Conservation (phyloP, 441 rosid species). For the Hura crepitans region DNA sequence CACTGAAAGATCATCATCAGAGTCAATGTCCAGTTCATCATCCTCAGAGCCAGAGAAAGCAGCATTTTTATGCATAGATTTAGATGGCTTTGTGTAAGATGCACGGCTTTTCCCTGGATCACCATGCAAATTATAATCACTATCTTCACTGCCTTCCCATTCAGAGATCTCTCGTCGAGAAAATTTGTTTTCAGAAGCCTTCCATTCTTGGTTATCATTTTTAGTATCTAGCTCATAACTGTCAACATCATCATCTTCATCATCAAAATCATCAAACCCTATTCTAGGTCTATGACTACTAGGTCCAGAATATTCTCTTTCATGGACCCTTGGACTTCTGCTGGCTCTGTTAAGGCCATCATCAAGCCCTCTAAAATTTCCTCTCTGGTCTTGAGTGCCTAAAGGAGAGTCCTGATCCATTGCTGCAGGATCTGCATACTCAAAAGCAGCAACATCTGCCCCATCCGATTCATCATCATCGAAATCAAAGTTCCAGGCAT, state of each 20-base stretch:
- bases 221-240: conserved; percentile 74
- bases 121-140: conserved; percentile 23
- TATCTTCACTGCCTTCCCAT: conserved; percentile 33
- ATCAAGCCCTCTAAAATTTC: conserved; percentile 40
- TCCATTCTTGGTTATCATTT: conserved; percentile 33
- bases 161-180: conserved; percentile 43
- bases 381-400: conserved; percentile 26
- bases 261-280: conserved; percentile 85
- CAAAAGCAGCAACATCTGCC: conserved; percentile 90
- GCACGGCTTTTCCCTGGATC: conserved; percentile 29
- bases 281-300: conserved; percentile 36
- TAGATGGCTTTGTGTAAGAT: conserved; percentile 30
- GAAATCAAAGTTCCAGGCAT: conserved; percentile 95
- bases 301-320: conserved; percentile 43
- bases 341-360: conserved; percentile 34
- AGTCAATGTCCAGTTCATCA: conserved; percentile 46
- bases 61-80: conserved; percentile 24
- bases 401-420: conserved; percentile 32
- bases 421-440: conserved; percentile 64
- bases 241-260: conserved; percentile 82
- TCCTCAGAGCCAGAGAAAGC: conserved; percentile 40
- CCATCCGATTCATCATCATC: conserved; percentile 97
- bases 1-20: conserved; percentile 52
- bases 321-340: conserved; percentile 28
- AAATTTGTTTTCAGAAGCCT: conserved; percentile 34